Base-by-base conservation (phyloP, 1,284 basidiomycete genomes). In the Sporisorium reilianum region DNA sequence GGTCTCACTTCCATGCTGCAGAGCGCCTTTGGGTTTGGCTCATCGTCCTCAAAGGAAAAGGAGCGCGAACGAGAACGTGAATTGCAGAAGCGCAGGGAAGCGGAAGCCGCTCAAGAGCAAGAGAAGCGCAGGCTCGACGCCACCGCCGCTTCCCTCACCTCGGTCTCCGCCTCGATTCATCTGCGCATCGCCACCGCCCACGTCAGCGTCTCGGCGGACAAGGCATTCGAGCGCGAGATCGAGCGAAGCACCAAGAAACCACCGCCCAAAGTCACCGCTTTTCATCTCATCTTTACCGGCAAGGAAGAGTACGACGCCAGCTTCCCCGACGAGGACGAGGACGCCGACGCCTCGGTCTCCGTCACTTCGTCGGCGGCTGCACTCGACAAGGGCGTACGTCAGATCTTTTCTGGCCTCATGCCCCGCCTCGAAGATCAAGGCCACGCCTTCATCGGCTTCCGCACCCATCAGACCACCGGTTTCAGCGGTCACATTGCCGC, bases 181-280 rank as follows among this genome's bases (percentile, higher is more conserved):
- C 87, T 98, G 38, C 90, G 92, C 1, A 90, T 96, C 32, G 95
- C 93, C 79, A 90, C 92, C 25, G 94, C 93, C 0, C 90, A 93
- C 49, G 88, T 96, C 41, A 88, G 89, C 62, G 92, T 97, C 22
- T 88, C 87, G 20, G 86, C 95, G 3, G 90, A 91, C 66, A 87
- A 89, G 67, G 91, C 92, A 67, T 89, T 95, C 71, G 88, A 89
- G 0, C 85, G 88, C 2, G 96, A 98, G 84, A 88, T 99, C 34
- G 89, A 94, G 77, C 88, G 96, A 53, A 93, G 94, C 10, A 99
- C 95, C 0, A 97, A 97, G 89, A 99, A 99, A 87, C 91, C 93
- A 44, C 92, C 94, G 0, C 97, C 97, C 0, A 87, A 86, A 9
- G 89, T 87, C 57, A 90, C 95, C 81, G 90, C 89, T 51, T 91